Evolutionary conservation across 257 asterid species (phyloP).

Genomic region (Solanum microdontum): DNA sequence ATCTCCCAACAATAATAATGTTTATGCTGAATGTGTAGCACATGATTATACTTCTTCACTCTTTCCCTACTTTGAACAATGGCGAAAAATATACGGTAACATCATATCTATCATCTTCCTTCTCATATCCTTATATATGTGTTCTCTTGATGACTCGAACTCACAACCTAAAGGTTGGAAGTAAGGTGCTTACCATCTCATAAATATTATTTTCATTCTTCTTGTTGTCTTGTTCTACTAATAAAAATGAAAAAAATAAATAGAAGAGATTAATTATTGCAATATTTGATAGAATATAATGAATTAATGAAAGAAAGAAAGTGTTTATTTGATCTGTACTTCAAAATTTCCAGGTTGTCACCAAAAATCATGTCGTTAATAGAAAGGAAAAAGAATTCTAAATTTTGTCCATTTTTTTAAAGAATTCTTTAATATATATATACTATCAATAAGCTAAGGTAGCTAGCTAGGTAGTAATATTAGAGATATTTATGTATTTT

Average conservation of each 20-base stretch:
- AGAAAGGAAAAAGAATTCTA: background rate
- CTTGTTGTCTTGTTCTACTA: background rate
- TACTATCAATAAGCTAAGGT: too few relatives aligned
- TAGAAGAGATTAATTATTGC: background rate
- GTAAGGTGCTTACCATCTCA: background rate
- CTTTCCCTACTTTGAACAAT: constrained; percentile 76
- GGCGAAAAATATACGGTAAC: constrained; percentile 74
- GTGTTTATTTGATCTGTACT: background rate
- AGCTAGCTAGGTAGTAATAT: background rate
- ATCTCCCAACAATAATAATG: constrained; percentile 1
- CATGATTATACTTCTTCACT: constrained; percentile 77
- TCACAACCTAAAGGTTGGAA: too few relatives aligned
- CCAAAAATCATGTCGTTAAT: background rate
- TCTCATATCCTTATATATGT: background rate
- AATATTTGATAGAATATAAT: background rate
- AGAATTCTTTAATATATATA: background rate
- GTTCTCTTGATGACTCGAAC: background rate
- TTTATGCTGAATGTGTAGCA: constrained; percentile 42
- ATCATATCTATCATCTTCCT: background rate
- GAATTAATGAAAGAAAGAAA: background rate
- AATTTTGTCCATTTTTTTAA: background rate
- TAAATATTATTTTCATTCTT: background rate
- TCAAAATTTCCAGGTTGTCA: background rate
- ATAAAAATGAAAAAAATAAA: too few relatives aligned
- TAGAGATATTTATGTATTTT: background rate